These are phyloP conservation scores for Erigeron philadelphicus DNA, from an alignment of 140 eudicot genomes.

Conservation along the genomic window DNA sequence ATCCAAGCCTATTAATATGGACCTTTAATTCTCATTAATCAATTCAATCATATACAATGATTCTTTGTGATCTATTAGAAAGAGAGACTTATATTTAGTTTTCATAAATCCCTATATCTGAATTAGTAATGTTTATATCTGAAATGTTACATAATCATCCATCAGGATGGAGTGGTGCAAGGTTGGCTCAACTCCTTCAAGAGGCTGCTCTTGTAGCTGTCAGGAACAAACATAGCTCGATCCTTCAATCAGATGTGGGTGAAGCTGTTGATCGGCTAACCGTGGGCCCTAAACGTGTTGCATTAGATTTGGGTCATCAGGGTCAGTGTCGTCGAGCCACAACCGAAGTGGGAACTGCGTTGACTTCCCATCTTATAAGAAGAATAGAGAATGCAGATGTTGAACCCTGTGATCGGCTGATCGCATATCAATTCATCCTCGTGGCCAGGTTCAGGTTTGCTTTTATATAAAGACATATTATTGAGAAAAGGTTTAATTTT, in stretches of 20 bases:
- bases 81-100: no score
- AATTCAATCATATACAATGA: no score
- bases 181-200: conserved; percentile 85
- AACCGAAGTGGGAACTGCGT: conserved; percentile 72
- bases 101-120: not conserved
- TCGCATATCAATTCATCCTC: conserved; percentile 81
- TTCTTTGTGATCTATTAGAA: no score
- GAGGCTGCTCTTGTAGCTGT: conserved; percentile 96
- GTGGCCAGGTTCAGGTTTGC: conserved; percentile 59
- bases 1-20: no score
- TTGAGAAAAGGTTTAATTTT: not conserved
- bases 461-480: not conserved
- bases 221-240: conserved; percentile 57
- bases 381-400: conserved; percentile 57
- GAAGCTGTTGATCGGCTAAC: conserved; percentile 93
- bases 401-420: conserved; percentile 88
- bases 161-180: conserved; percentile 96
- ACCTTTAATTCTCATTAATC: no score
- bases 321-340: conserved; percentile 95
- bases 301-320: conserved; percentile 66
- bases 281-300: conserved; percentile 75
- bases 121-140: not conserved
- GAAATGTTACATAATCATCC: conserved; percentile 19
- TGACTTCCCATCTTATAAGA: conserved; percentile 72
- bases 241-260: conserved; percentile 74